These are phyloP conservation scores for Elsinoe necatrix DNA, from an alignment of 2,329 filamentous ascomycete genomes.

Conservation along the genomic window DNA sequence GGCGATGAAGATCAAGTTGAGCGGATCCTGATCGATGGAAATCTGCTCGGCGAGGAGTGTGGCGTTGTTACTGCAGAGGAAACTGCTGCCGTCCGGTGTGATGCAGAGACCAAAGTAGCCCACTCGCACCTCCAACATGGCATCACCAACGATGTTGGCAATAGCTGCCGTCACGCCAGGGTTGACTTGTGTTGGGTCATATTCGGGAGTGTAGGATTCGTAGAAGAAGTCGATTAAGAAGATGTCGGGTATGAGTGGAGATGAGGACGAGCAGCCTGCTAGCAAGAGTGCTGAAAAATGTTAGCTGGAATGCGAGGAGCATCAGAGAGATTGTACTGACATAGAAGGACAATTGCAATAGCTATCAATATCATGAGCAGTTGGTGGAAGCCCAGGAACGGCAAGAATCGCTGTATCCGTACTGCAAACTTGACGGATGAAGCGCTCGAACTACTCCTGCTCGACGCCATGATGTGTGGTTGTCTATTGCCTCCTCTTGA, in stretches of 20 bases:
- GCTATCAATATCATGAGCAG: slow-evolving; percentile 97
- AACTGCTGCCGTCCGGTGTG: slow-evolving; percentile 72
- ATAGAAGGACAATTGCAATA: slow-evolving; percentile 85
- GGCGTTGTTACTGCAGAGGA: slow-evolving; percentile 95
- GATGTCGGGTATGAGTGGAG: slow-evolving; percentile 86
- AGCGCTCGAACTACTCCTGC: slow-evolving; percentile 25
- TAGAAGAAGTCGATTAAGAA: slow-evolving; percentile 99
- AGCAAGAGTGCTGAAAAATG: slow-evolving; percentile 64
- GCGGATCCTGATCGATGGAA: slow-evolving; percentile 81
- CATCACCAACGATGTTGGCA: slow-evolving; percentile 77
- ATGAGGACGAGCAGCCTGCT: slow-evolving; percentile 93
- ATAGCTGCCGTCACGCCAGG: slow-evolving; percentile 81
- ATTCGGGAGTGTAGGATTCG: slow-evolving; percentile 70
- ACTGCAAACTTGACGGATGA: slow-evolving; percentile 43
- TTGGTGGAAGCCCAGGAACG: slow-evolving; percentile 64
- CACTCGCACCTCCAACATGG: slow-evolving; percentile 79
- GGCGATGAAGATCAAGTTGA: slow-evolving; percentile 96
- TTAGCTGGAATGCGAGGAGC: slow-evolving; percentile 8
- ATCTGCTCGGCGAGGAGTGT: slow-evolving; percentile 86
- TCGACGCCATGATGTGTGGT: slow-evolving; percentile 30
- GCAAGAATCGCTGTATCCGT: slow-evolving; percentile 49
- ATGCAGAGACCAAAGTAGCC: slow-evolving; percentile 98
- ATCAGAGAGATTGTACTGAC: slow-evolving; percentile 50
- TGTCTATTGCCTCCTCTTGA: slow-evolving; percentile 14
- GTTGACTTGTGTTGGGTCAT: slow-evolving; percentile 80